Conservation (phyloP, 1,284 basidiomycete genomes). For the Neolentinus lepideus region DNA sequence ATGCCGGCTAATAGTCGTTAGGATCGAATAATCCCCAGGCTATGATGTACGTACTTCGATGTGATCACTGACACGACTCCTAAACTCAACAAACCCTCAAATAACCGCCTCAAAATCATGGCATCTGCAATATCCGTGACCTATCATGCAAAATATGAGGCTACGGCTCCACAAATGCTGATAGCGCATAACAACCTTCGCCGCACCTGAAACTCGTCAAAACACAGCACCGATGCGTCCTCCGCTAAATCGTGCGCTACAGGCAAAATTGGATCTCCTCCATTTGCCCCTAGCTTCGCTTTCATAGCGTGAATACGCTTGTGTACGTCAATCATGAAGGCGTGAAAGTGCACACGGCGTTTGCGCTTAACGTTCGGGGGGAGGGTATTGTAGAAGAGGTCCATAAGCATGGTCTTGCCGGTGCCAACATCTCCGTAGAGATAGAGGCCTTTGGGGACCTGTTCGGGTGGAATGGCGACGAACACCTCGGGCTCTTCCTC, state of each 20-base stretch:
- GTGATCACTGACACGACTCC: slow-evolving; percentile 96
- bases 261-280: slow-evolving; percentile 82
- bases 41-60: slow-evolving; percentile 68
- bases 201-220: slow-evolving; percentile 94
- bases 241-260: slow-evolving; percentile 87
- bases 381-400: slow-evolving; percentile 90
- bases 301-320: slow-evolving; percentile 85
- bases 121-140: slow-evolving; percentile 98
- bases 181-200: slow-evolving; percentile 4
- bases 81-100: slow-evolving; percentile 80
- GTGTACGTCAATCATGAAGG: slow-evolving; percentile 99
- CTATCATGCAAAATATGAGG: slow-evolving; percentile 26
- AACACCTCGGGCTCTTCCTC: slow-evolving; percentile 20
- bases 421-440: slow-evolving; percentile 98
- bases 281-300: slow-evolving; percentile 53
- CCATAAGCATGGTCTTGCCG: slow-evolving; percentile 99
- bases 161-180: not conserved
- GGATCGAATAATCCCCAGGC: not conserved
- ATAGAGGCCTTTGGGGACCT: slow-evolving; percentile 85
- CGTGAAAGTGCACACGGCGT: slow-evolving; percentile 92
- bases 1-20: slow-evolving; percentile 66
- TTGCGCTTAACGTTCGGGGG: slow-evolving; percentile 71
- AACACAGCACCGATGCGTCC: slow-evolving; percentile 85
- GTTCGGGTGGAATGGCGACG: slow-evolving; percentile 34
- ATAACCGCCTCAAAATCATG: slow-evolving; percentile 90